phyloP scores from a whole-genome alignment of 768 basidiomycete genomes.

The Suillus sp. region DNA sequence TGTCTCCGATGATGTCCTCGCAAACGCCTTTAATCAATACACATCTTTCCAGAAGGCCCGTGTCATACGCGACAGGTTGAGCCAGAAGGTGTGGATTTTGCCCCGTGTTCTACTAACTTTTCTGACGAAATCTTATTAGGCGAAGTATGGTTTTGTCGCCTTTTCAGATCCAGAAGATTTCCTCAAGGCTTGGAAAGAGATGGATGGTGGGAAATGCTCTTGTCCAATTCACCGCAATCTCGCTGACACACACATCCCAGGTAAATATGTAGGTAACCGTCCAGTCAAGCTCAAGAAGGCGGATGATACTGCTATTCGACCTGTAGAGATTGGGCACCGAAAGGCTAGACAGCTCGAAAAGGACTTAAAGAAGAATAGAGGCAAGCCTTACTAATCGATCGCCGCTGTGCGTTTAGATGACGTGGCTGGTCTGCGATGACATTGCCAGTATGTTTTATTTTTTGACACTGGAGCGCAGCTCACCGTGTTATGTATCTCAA shows the following conservation, averaged over 20 bases:
- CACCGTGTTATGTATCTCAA: conserved; percentile 19
- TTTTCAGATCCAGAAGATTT: conserved; percentile 99
- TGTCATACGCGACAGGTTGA: conserved; percentile 92
- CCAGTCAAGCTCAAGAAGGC: conserved; percentile 98
- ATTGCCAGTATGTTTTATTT: conserved; percentile 32
- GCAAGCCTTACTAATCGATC: conserved; percentile 71
- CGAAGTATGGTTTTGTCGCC: conserved; percentile 95
- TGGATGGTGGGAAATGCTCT: conserved; percentile 74
- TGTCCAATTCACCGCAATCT: neutral
- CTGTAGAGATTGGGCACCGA: conserved; percentile 90
- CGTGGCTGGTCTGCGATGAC: conserved; percentile 4
- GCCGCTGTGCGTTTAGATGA: neutral
- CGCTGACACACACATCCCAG: conserved; percentile 31
- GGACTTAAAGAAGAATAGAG: conserved; percentile 86
- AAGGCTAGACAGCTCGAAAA: conserved; percentile 91
- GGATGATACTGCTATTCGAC: conserved; percentile 79
- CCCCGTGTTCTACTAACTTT: neutral
- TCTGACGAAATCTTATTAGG: conserved; percentile 46
- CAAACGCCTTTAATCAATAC: conserved; percentile 93
- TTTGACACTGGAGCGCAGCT: conserved; percentile 27
- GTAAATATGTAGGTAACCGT: conserved; percentile 97
- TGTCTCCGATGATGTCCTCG: conserved; percentile 92
- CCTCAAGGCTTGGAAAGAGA: conserved; percentile 98
- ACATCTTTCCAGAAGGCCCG: conserved; percentile 92
- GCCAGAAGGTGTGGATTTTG: conserved; percentile 72